Conservation (phyloP, 1,284 basidiomycete species). For the Ganoderma resinaceum region DNA sequence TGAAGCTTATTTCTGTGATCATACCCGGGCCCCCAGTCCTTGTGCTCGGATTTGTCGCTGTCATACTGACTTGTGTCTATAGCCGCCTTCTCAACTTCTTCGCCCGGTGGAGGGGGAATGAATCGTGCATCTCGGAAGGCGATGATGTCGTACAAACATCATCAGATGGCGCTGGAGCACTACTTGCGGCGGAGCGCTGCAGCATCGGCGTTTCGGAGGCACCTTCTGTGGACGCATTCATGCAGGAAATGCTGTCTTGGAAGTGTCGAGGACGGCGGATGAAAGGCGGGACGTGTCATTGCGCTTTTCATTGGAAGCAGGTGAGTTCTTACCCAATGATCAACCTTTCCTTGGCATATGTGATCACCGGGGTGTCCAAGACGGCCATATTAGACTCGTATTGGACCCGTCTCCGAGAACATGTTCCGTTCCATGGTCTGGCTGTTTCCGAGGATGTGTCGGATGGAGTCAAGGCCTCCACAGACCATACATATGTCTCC, state of each 20-base stretch:
- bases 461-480: neutral
- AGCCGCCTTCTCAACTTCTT: neutral
- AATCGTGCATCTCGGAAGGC: constrained; percentile 1
- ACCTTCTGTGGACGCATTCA: neutral
- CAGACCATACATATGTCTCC: neutral
- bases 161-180: neutral
- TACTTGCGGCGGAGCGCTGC: neutral
- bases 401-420: neutral
- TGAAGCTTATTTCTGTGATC: neutral
- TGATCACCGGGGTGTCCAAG: neutral
- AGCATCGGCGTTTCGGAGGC: neutral
- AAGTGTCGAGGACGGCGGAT: neutral
- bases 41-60: neutral
- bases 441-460: neutral
- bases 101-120: neutral
- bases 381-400: neutral
- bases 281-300: neutral
- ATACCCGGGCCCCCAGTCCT: neutral
- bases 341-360: neutral
- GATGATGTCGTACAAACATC: constrained; percentile 4
- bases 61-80: neutral
- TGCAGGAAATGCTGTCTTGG: neutral
- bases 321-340: neutral
- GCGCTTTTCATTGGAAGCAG: neutral
- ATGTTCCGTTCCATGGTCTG: neutral